A percentile compares a stretch with the other conserved stretches of the same genome.
These are phyloP conservation scores for Lasiosphaeria miniovina DNA, from an alignment of 495 filamentous ascomycete genomes.

Conservation along the genomic window DNA sequence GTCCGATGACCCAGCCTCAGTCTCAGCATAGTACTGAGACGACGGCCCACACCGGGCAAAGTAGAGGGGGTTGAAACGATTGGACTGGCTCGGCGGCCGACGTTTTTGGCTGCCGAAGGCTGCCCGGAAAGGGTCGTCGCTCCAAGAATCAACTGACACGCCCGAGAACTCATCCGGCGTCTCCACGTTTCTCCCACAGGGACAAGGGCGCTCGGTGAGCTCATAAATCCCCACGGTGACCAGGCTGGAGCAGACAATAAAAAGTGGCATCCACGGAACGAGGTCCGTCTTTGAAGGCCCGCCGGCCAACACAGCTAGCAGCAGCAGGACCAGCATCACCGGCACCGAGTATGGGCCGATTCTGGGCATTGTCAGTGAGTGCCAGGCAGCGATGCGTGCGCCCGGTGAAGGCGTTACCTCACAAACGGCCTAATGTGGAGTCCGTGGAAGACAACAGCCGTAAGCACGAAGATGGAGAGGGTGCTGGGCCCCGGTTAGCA, in stretches of 20 bases:
- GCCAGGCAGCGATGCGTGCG: neutral
- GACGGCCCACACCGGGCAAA: slow-evolving; percentile 20
- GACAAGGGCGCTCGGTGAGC: slow-evolving; percentile 1
- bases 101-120: neutral
- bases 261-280: slow-evolving; percentile 28
- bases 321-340: slow-evolving; percentile 16
- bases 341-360: slow-evolving; percentile 21
- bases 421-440: slow-evolving; percentile 21
- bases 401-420: slow-evolving; percentile 9
- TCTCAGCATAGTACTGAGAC: slow-evolving; percentile 11
- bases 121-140: slow-evolving; percentile 11
- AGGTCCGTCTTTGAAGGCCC: slow-evolving; percentile 17
- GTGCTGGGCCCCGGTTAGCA: slow-evolving; percentile 22
- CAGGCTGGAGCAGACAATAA: slow-evolving; percentile 19
- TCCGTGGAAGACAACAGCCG: slow-evolving; percentile 19
- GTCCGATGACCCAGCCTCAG: slow-evolving; percentile 15
- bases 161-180: slow-evolving; percentile 12
- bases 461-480: slow-evolving; percentile 26
- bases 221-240: slow-evolving; percentile 17
- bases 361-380: slow-evolving; percentile 12
- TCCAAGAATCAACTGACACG: slow-evolving; percentile 16
- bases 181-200: neutral
- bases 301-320: slow-evolving; percentile 18
- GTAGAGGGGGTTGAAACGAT: slow-evolving; percentile 6
- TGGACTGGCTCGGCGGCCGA: slow-evolving; percentile 9